Percentiles rank a stretch among this genome's conserved stretches.
phyloP scores from a whole-genome alignment of 371 early-diverging fungal species.

The Encephalitozoon cuniculi region DNA sequence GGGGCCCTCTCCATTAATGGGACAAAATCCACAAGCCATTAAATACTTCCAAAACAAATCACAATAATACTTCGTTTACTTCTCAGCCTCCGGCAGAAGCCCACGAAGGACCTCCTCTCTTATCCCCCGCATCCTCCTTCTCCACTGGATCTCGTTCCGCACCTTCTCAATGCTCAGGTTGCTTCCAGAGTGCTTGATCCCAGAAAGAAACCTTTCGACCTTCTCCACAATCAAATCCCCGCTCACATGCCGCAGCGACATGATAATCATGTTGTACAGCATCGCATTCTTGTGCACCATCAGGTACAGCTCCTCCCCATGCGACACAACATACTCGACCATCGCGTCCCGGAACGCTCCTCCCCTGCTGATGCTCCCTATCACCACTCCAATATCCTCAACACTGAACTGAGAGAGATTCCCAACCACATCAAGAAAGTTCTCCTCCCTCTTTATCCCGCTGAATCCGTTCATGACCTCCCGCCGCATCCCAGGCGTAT shows the following conservation, averaged over 20 bases:
- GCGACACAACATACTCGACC: neutral
- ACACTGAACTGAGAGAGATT: neutral
- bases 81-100: neutral
- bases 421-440: neutral
- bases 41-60: neutral
- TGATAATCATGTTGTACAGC: neutral
- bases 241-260: neutral
- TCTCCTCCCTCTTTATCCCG: neutral
- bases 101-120: neutral
- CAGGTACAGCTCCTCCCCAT: neutral
- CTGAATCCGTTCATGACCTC: neutral
- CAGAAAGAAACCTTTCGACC: neutral
- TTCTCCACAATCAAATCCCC: neutral
- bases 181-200: neutral
- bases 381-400: conserved; percentile 9
- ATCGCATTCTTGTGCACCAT: neutral
- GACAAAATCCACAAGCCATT: neutral
- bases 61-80: neutral
- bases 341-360: neutral
- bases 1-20: too few species aligned
- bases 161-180: neutral
- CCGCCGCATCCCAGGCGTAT: neutral
- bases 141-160: neutral
- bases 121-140: neutral
- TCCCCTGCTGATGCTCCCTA: neutral